phyloP scores from a whole-genome alignment of 371 early-diverging fungal species.

The Lichtheimia hyalospora region DNA sequence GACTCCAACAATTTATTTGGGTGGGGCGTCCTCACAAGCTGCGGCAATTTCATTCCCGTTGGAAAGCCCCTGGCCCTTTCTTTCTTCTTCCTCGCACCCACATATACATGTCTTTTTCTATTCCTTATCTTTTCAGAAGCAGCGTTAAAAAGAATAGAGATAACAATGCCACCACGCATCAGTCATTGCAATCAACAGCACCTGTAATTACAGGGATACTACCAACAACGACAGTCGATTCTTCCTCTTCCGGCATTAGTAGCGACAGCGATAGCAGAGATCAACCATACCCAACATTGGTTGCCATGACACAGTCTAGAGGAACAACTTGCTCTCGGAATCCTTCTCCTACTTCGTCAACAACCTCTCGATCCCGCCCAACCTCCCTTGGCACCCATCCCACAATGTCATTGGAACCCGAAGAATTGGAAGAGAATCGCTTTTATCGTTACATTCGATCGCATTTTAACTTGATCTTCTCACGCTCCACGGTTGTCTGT shows the following conservation, averaged over 20 bases:
- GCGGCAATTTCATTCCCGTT: conserved; percentile 1
- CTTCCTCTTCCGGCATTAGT: conserved; percentile 1
- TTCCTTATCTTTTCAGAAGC: conserved; percentile 34
- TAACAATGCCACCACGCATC: background rate
- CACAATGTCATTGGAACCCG: conserved; percentile 22
- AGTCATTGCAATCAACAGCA: conserved; percentile 2
- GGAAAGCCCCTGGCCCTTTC: conserved; percentile 7
- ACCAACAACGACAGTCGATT: background rate
- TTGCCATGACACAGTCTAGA: conserved; percentile 34
- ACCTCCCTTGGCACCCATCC: conserved; percentile 8
- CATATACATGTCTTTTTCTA: conserved; percentile 22
- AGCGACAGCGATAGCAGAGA: conserved; percentile 4
- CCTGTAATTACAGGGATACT: background rate
- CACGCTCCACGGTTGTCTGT: conserved; percentile 53
- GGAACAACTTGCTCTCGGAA: conserved; percentile 11
- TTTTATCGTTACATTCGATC: conserved; percentile 46
- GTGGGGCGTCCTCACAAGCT: background rate
- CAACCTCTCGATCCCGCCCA: conserved; percentile 21
- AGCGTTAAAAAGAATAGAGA: conserved; percentile 34
- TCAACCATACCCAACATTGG: conserved; percentile 33
- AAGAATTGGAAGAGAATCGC: conserved; percentile 52
- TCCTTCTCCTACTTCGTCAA: conserved; percentile 22
- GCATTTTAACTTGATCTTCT: conserved; percentile 42
- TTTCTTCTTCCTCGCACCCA: conserved; percentile 1
- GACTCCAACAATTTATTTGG: too few species aligned